Base-by-base conservation (phyloP, 257 asterid species). In the Ocimum tenuiflorum region DNA sequence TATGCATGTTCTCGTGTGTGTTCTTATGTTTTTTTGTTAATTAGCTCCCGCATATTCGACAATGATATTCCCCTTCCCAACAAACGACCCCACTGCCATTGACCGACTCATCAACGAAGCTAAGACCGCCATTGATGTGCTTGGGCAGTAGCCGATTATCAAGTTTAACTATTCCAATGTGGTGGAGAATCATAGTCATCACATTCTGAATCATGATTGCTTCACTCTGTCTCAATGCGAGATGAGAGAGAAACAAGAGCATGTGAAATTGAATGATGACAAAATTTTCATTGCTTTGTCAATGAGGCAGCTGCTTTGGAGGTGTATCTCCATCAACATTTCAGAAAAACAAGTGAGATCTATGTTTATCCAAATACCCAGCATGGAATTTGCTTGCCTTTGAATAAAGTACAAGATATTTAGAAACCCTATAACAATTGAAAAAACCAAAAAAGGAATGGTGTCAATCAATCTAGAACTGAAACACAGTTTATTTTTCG, bases 61-160 rank as follows among this genome's bases (percentile, higher is more conserved):
- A n/a, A n/a, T n/a, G n/a, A n/a, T n/a, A n/a, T n/a, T n/a, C n/a
- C n/a, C n/a, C n/a, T n/a, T n/a, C 82, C 88, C 1, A 83, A 86
- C 60, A 81, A 81, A 13, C n/a, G n/a, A n/a, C n/a, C n/a, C n/a
- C n/a, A n/a, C n/a, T n/a, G 86, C 86, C 74, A 72, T 83, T 27
- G 90, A 84, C 45, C 81, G 90, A 87, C 78, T 84, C 14, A 76
- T 82, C 49, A 60, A 61, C 8, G 84, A 79, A 57, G 84, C 87
- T 0, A 79, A 79, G 60, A 4, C 78, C 56, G 82, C 87, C 69
- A 82, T 79, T 39, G 87, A 82, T 14, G 76, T 72, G 6, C 68
- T 79, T 1, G 67, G 59, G 12, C 48, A 59, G 13, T 69, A 19
- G 29, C 64, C 50, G 22, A 47, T 13, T n/a, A 7, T 63, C 18